phyloP scores from a whole-genome alignment of 2,329 filamentous ascomycete species.

The Colletotrichum endophyticum region DNA sequence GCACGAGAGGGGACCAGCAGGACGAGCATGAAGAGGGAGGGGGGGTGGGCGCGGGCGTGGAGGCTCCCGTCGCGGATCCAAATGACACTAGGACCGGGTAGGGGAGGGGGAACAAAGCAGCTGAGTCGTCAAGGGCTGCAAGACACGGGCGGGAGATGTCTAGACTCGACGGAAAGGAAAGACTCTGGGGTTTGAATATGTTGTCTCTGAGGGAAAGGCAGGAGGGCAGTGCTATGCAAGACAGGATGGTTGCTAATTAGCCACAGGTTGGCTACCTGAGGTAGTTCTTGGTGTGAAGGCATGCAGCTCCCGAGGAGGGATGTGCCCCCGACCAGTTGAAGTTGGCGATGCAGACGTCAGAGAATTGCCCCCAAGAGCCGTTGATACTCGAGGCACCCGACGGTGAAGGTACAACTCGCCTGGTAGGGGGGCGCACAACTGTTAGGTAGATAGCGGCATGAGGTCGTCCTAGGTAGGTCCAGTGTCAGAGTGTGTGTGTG shows the following conservation, averaged over 20 bases:
- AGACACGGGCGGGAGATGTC: background rate
- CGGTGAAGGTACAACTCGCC: background rate
- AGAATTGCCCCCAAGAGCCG: background rate
- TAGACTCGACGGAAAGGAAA: background rate
- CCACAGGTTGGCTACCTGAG: background rate
- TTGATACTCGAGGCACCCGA: background rate
- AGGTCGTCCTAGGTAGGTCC: background rate
- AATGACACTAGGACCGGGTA: slow-evolving; percentile 14
- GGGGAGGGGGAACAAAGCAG: slow-evolving; percentile 3
- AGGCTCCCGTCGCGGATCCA: slow-evolving; percentile 20
- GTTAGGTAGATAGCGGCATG: background rate
- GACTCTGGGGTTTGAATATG: background rate
- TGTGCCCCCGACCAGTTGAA: background rate
- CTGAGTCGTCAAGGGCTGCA: slow-evolving; percentile 2
- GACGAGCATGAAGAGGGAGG: background rate
- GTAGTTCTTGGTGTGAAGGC: background rate
- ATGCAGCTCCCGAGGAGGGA: background rate
- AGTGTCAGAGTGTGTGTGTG: background rate
- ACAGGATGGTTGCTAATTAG: background rate
- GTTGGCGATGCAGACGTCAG: background rate
- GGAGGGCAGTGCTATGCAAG: background rate
- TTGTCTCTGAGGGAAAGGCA: background rate
- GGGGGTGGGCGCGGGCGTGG: slow-evolving; percentile 1
- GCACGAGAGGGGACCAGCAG: background rate
- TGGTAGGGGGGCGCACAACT: background rate